These are phyloP conservation scores for Eucommia ulmoides DNA, from an alignment of 257 asterid genomes.

Conservation along the genomic window DNA sequence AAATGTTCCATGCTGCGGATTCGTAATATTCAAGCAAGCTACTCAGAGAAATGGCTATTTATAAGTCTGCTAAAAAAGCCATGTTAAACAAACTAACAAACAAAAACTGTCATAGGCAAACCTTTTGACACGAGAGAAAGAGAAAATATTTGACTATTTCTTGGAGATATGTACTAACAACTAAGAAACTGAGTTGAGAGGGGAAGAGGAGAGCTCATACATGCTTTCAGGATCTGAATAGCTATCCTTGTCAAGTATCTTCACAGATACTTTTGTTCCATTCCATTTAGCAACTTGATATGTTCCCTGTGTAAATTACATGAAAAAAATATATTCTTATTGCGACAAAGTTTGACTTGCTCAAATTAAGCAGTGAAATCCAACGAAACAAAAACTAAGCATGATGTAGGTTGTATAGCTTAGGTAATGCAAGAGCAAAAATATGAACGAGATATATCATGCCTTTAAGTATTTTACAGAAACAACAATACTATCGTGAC, in stretches of 20 bases:
- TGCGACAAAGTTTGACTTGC: too few relatives aligned
- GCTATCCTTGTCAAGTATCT: conserved; percentile 87
- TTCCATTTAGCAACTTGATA: conserved; percentile 99
- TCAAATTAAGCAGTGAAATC: neutral
- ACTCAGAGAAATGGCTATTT: neutral
- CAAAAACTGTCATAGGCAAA: neutral
- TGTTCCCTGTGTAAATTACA: conserved; percentile 47
- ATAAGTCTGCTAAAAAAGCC: neutral
- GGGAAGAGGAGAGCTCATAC: conserved; percentile 26
- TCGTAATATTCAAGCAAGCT: neutral
- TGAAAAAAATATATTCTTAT: neutral
- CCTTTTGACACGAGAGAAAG: neutral
- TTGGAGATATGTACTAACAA: conserved; percentile 1
- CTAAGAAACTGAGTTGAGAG: conserved; percentile 4
- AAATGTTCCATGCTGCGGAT: too few relatives aligned
- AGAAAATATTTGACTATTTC: neutral
- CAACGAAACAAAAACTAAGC: neutral
- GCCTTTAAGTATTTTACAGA: neutral
- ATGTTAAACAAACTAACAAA: neutral
- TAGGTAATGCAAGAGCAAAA: neutral
- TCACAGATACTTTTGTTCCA: conserved; percentile 93
- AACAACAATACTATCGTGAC: neutral
- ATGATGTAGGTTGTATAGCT: neutral
- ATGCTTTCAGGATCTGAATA: conserved; percentile 65
- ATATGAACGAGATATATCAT: neutral